These are phyloP conservation scores for Veloporphyrellus conicus DNA, from an alignment of 1,284 basidiomycete species.

Conservation along the genomic window DNA sequence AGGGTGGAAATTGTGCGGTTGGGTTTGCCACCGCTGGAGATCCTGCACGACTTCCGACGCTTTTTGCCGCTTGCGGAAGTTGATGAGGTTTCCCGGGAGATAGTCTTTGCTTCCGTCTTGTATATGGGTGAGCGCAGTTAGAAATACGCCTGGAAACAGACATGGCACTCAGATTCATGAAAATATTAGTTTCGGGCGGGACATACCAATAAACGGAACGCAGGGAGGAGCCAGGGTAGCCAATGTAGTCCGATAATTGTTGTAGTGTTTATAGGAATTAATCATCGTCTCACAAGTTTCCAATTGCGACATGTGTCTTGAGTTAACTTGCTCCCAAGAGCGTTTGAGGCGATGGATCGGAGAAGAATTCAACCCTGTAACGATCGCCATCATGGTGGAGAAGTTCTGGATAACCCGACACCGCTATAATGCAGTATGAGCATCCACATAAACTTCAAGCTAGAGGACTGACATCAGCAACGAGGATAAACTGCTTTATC, in stretches of 20 bases:
- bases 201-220: slow-evolving; percentile 76
- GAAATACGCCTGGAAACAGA: slow-evolving; percentile 59
- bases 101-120: slow-evolving; percentile 79
- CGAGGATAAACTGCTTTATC: slow-evolving; percentile 74
- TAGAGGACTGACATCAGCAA: slow-evolving; percentile 61
- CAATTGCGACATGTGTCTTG: slow-evolving; percentile 46
- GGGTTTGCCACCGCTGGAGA: slow-evolving; percentile 74
- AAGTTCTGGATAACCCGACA: slow-evolving; percentile 73
- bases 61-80: slow-evolving; percentile 76
- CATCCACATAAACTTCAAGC: neutral
- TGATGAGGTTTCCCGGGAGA: slow-evolving; percentile 62
- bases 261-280: slow-evolving; percentile 74
- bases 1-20: slow-evolving; percentile 66
- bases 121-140: slow-evolving; percentile 78
- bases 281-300: slow-evolving; percentile 54
- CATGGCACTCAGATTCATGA: neutral
- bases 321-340: slow-evolving; percentile 70
- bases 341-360: slow-evolving; percentile 71
- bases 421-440: slow-evolving; percentile 41
- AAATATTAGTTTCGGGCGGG: neutral
- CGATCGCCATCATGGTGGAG: slow-evolving; percentile 74
- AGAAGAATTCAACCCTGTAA: slow-evolving; percentile 75
- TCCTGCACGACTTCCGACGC: slow-evolving; percentile 76
- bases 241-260: slow-evolving; percentile 64
- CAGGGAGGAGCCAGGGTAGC: slow-evolving; percentile 71